Conservation (phyloP, 2,329 filamentous ascomycete genomes). For the Neofusicoccum sp. region DNA sequence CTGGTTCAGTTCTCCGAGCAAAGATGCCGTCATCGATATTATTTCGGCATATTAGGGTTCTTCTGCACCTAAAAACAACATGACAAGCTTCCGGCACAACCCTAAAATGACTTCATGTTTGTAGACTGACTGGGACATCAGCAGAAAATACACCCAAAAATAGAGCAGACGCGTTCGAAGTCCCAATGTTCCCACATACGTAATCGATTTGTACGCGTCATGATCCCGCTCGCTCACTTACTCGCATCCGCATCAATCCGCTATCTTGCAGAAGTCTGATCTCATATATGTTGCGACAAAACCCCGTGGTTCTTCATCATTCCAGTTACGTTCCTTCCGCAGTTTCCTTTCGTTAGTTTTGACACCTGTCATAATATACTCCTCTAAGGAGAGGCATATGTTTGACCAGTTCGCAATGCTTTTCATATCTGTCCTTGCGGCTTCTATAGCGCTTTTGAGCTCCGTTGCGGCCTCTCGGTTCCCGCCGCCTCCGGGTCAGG, state of each 20-base stretch:
- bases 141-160: not conserved
- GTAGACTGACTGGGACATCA: not conserved
- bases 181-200: not conserved
- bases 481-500: not conserved
- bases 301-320: not conserved
- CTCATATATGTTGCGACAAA: not conserved
- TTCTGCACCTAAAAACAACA: not conserved
- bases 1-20: not conserved
- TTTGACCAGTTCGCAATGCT: not conserved
- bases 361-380: not conserved
- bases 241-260: slow-evolving; percentile 8
- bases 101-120: slow-evolving; percentile 7
- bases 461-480: not conserved
- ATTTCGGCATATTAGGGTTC: not conserved
- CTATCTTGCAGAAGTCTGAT: not conserved
- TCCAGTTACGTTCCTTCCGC: not conserved
- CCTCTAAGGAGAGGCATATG: not conserved
- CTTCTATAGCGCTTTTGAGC: not conserved
- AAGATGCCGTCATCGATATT: not conserved
- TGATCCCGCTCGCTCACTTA: not conserved
- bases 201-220: not conserved
- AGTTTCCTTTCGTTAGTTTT: not conserved
- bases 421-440: not conserved
- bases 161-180: not conserved
- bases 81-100: not conserved